Conservation (phyloP, 495 filamentous ascomycete species). For the Penicillium antarcticum region DNA sequence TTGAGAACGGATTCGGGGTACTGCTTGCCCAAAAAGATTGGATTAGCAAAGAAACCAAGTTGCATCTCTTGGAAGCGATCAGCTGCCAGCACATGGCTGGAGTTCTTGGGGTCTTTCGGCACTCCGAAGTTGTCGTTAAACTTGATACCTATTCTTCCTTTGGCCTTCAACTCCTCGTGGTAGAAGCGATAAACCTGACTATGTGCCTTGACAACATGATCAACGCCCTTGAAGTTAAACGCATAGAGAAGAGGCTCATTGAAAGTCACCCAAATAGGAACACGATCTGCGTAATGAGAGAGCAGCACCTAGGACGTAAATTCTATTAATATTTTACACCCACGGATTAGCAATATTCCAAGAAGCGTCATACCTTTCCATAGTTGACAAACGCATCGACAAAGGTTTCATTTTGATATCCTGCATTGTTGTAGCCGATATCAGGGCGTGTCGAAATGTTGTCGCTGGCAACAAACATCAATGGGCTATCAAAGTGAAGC, state of each 20-base stretch:
- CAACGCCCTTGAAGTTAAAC: constrained; percentile 26
- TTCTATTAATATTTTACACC: constrained; percentile 10
- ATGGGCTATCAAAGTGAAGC: constrained; percentile 40
- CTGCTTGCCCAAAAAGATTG: constrained; percentile 39
- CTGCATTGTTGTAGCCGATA: constrained; percentile 31
- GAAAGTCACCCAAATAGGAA: constrained; percentile 45
- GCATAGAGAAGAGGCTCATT: constrained; percentile 40
- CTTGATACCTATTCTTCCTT: constrained; percentile 38
- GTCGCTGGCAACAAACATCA: constrained; percentile 23
- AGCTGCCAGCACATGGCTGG: constrained; percentile 31
- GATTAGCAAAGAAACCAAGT: constrained; percentile 36
- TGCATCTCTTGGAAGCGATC: constrained; percentile 39
- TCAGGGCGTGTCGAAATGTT: constrained; percentile 20
- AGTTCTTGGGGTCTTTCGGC: constrained; percentile 31
- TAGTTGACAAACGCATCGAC: constrained; percentile 24
- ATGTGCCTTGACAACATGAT: constrained; percentile 38
- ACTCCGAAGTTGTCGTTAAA: constrained; percentile 43
- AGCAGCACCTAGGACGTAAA: constrained; percentile 39
- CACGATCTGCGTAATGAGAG: constrained; percentile 38
- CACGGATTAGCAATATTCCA: background rate
- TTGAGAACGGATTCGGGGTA: constrained; percentile 34
- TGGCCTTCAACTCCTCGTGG: constrained; percentile 35
- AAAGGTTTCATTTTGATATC: constrained; percentile 33
- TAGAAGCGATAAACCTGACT: constrained; percentile 40
- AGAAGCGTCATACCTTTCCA: constrained; percentile 1